These are phyloP conservation scores for Spathaspora sp. DNA, from an alignment of 1,139 yeast species.

Conservation along the genomic window DNA sequence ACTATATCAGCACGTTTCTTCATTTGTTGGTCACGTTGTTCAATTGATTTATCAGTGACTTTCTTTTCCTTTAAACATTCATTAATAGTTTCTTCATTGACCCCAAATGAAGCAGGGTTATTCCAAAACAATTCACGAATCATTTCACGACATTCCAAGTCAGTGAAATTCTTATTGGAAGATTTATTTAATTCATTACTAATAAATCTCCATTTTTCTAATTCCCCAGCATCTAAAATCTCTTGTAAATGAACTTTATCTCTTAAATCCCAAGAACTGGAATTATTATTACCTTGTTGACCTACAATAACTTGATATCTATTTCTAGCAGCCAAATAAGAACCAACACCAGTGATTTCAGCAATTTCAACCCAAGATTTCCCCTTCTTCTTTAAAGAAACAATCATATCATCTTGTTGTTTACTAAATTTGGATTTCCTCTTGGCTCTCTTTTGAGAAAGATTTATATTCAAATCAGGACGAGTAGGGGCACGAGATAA, in stretches of 20 bases:
- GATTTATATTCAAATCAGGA: constrained; percentile 26
- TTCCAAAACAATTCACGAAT: constrained; percentile 53
- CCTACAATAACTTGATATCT: constrained; percentile 81
- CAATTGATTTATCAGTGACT: constrained; percentile 36
- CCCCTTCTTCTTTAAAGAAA: constrained; percentile 61
- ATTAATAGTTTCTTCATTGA: constrained; percentile 43
- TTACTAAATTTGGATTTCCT: constrained; percentile 66
- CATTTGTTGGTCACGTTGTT: constrained; percentile 22
- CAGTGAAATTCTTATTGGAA: constrained; percentile 55
- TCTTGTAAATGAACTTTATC: constrained; percentile 54
- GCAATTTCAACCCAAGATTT: constrained; percentile 77
- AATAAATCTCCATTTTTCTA: constrained; percentile 68
- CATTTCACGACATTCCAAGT: constrained; percentile 56
- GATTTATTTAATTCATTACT: constrained; percentile 61
- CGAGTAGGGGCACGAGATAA: constrained; percentile 30
- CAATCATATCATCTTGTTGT: constrained; percentile 67
- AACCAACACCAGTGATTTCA: constrained; percentile 61
- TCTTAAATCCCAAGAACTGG: constrained; percentile 61
- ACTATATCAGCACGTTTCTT: constrained; percentile 12
- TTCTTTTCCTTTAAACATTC: constrained; percentile 41
- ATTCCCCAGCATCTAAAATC: constrained; percentile 65
- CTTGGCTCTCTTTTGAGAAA: constrained; percentile 49
- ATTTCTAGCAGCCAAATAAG: constrained; percentile 72
- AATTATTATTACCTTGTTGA: constrained; percentile 74
- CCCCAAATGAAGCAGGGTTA: constrained; percentile 60